Conservation (phyloP, 129 eudicot species). For the Calendula officinalis region DNA sequence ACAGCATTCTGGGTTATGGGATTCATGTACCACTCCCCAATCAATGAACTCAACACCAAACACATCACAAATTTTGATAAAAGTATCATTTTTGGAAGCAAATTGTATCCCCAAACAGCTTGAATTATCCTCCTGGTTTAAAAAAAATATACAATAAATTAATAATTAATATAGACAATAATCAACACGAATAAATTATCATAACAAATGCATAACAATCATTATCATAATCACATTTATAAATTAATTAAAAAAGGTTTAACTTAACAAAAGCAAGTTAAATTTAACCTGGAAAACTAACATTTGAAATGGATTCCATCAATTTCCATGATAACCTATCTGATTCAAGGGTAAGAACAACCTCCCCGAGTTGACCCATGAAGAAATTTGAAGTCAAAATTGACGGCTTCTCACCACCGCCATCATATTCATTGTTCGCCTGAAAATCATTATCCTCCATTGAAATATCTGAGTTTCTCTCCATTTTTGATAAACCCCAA, state of each 20-base stretch:
- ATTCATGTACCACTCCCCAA: constrained; percentile 54
- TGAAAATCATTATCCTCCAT: constrained; percentile 19
- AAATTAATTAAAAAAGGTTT: not conserved
- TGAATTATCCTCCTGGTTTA: constrained; percentile 40
- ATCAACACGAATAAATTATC: not conserved
- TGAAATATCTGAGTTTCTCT: constrained; percentile 37
- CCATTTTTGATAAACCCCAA: constrained; percentile 34
- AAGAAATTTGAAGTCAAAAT: constrained; percentile 40
- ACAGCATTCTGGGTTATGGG: constrained; percentile 39
- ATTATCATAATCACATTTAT: too few relatives aligned
- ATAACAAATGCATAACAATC: constrained; percentile 1
- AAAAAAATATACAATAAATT: not conserved
- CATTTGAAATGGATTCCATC: constrained; percentile 44
- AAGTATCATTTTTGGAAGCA: constrained; percentile 35
- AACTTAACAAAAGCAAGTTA: not conserved
- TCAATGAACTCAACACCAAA: constrained; percentile 63
- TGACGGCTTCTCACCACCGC: constrained; percentile 24
- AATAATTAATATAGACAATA: not conserved
- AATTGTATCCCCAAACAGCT: constrained; percentile 43
- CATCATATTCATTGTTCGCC: constrained; percentile 14
- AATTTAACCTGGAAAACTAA: constrained; percentile 32
- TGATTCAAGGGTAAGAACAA: constrained; percentile 49
- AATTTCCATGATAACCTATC: constrained; percentile 58
- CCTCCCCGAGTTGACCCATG: constrained; percentile 63
- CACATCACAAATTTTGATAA: constrained; percentile 47